Base-by-base conservation (phyloP, 345 rosid species). In the Populus ilicifolia region DNA sequence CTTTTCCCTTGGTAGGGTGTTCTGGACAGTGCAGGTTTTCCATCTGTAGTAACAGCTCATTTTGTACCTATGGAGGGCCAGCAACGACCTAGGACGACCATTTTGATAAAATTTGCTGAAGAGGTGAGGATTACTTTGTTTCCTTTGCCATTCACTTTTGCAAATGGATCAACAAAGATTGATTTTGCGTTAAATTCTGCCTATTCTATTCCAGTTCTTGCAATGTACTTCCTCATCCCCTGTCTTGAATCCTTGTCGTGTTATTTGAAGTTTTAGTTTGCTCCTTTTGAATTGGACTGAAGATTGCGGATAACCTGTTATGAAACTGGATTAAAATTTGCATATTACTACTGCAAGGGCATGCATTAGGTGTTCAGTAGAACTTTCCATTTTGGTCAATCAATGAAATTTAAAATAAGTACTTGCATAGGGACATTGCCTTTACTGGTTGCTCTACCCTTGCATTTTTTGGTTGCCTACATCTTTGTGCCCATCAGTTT, bases 11-110 rank as follows among this genome's bases (percentile, higher is more conserved):
- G 81, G 80, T 79, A 96, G 98, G 99, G 99, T 82, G 97, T 96
- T 81, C 77, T 94, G 80, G 99, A 96, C 66, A 54, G 90, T 79
- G 94, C 98, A 6, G 97, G 98, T 73, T 96, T 96, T 82, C 99
- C 97, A 30, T 97, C 98, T 12, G 90, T 96, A 20, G 98, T 96
- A 78, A 96, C 98, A 23, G 97, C 99, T 30, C 99, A 96, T 88
- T 96, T 96, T 84, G 98, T 96, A 74, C 99, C 99, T 5, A 88
- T 94, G 80, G 99, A 96, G 78, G 99, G 99, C 33, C 98, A 88
- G 83, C 99, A 92, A 69, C 90, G 98, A 73, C 97, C 97, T 62
- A 89, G 98, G 41, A 96, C 98, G n/a, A 93, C 99, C 80, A 96
- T 96, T 75, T 86, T 96, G 85, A 93, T 96, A 78, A 96, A 96